Base-by-base conservation (phyloP, 2,329 filamentous ascomycete species). In the Monosporascus ibericus region DNA sequence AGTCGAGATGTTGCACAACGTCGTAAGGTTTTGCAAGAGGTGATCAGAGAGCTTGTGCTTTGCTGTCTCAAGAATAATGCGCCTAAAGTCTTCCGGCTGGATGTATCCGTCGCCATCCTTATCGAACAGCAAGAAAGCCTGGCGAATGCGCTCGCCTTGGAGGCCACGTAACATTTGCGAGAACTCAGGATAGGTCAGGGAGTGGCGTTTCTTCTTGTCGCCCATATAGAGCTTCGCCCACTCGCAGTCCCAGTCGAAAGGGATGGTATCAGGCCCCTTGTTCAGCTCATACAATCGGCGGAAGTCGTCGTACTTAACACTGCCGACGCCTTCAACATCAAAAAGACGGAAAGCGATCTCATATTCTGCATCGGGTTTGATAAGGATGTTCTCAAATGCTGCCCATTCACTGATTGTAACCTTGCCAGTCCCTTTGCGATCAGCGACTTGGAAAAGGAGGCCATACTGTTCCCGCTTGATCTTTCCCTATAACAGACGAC, bases 291-390 rank as follows among this genome's bases (percentile, higher is more conserved):
- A 96, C 53, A 92, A 76, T 54, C 84, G 80, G 66, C 90, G 85
- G 73, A 99, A 92, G 63, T 91, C 84, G 39, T 95, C 88, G 67
- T 92, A 96, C 69, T 92, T 92, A 65, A 99, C 90, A 48, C 81
- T 81, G 55, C 94, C 94, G 20, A 84, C 88, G 56, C 88, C 83
- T 49, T 92, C 85, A 63, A 90, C 80, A 67, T 97, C 92, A 72
- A 99, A 99, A 51, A 99, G 81, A 63, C 94, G 89, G 75, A 97
- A 99, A 17, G 94, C 92, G 63, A 99, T 96, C 72, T 97, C 92
- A 74, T 99, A 99, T 75, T 99, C 94, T 70, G 94, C 94, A 67
- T 97, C 94, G 56, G 94, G 88, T 74, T 96, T 97, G 61, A 81
- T 80, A 54, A 99, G 85, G 58, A 99, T 82, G 75, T 95, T 95